Percentiles rank a stretch among this genome's conserved stretches.
phyloP scores from a whole-genome alignment of 1,284 basidiomycete species.

The Leccinum angustisporum region DNA sequence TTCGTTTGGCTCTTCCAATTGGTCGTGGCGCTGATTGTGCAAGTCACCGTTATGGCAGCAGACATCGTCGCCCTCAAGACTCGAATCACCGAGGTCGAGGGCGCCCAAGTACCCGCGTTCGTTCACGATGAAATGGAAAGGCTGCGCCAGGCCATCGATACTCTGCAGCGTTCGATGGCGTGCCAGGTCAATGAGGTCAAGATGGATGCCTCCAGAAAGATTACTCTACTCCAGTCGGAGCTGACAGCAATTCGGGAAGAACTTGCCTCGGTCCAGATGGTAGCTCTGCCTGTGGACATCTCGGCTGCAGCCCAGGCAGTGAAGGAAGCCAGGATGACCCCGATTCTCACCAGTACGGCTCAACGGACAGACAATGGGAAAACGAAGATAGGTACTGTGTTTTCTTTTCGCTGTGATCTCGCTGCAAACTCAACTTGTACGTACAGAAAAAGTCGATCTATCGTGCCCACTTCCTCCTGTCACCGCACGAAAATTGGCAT shows the following conservation, averaged over 20 bases:
- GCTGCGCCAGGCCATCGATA: constrained; percentile 2
- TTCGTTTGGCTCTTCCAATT: constrained; percentile 12
- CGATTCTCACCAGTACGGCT: constrained; percentile 1
- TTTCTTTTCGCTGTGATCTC: background rate
- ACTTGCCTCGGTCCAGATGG: constrained; percentile 9
- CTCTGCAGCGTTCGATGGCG: constrained; percentile 13
- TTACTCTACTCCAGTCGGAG: constrained; percentile 19
- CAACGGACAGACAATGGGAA: background rate
- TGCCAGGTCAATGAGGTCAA: constrained; percentile 19
- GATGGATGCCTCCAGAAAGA: constrained; percentile 20
- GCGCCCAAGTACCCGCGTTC: background rate
- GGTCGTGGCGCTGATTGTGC: constrained; percentile 7
- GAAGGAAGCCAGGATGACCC: constrained; percentile 2
- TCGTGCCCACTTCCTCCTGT: background rate
- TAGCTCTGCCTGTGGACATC: background rate
- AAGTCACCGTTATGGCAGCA: constrained; percentile 8
- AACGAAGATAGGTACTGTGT: background rate
- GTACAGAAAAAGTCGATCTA: background rate
- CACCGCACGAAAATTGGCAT: background rate
- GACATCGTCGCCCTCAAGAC: constrained; percentile 21
- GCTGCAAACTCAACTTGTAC: background rate
- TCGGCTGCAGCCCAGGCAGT: background rate
- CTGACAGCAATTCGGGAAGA: constrained; percentile 14
- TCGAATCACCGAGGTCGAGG: constrained; percentile 19
- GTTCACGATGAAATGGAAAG: background rate